Conservation (phyloP, 768 basidiomycete genomes). For the Chalciporus pseudorubinellus region DNA sequence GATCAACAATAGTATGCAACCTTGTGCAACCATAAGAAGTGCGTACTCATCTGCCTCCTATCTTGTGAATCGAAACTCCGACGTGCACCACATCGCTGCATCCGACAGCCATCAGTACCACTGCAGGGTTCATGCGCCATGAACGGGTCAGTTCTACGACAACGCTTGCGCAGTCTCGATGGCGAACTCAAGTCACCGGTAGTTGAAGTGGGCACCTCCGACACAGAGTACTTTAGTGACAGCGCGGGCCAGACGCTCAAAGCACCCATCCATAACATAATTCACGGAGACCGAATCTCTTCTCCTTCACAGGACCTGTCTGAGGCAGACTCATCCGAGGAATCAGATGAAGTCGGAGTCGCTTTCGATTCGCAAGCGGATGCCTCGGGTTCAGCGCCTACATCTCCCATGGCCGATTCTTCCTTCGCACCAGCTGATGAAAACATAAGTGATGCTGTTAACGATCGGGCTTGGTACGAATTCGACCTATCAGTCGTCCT, state of each 20-base stretch:
- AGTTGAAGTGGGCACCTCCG: slow-evolving; percentile 14
- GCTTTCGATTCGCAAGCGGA: neutral
- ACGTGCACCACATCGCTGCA: too few relatives aligned
- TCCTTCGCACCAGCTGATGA: slow-evolving; percentile 7
- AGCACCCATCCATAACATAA: neutral
- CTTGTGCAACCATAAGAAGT: too few relatives aligned
- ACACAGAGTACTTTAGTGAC: slow-evolving; percentile 26
- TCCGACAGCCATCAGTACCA: too few relatives aligned
- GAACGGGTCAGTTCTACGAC: slow-evolving; percentile 19
- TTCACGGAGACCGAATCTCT: neutral
- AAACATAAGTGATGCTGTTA: slow-evolving; percentile 11
- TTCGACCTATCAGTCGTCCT: slow-evolving; percentile 69
- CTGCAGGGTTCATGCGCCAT: too few relatives aligned
- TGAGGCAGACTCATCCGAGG: slow-evolving; percentile 19
- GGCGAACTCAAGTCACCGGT: slow-evolving; percentile 6
- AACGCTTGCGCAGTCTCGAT: slow-evolving; percentile 4
- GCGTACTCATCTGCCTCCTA: too few relatives aligned
- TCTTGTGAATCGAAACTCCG: too few relatives aligned
- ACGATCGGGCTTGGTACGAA: slow-evolving; percentile 55
- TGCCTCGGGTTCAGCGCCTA: slow-evolving; percentile 11
- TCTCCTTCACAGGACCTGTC: slow-evolving; percentile 17
- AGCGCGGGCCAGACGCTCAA: neutral
- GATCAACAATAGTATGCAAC: too few relatives aligned
- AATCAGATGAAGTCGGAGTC: slow-evolving; percentile 8
- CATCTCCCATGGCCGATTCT: slow-evolving; percentile 1